Base-by-base conservation (phyloP, 2,329 filamentous ascomycete genomes). In the Alternaria atra region DNA sequence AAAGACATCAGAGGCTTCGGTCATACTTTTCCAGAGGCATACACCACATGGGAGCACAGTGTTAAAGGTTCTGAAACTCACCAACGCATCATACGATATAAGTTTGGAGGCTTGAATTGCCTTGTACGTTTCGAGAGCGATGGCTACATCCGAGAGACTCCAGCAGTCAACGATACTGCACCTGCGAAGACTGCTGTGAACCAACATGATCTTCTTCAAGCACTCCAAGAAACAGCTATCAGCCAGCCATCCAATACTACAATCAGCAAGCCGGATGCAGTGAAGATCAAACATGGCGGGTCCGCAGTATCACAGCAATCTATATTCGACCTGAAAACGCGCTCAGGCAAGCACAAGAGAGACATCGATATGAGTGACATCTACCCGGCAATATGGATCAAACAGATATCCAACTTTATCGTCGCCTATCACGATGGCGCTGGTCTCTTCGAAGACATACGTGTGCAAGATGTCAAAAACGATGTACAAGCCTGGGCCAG, bases 21-120 rank as follows among this genome's bases (percentile, higher is more conserved):
- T 0, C 89, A 91, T 66, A 83, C 86, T 0, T 92, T 92, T 64
- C 87, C 87, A 0, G 87, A 91, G 48, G 81, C 82, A 1, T 89
- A 91, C 68, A 92, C 90, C 0, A 86, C 82, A 0, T 91, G 89
- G 89, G 84, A 85, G 9, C 10, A 67, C 0, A 82, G 81, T 1
- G 84, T 87, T 0, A 82, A 80, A 46, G 80, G 81, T 0, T 91
- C 89, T 0, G 77, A 76, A 1, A 87, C 86, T 0, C 87, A 92
- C 61, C 89, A 92, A 69, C 82, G 89, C 2, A 69, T 91, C 7
- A 67, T 91, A 1, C 75, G 77, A 3, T 91, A 91, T 62, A 61
- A 77, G 0, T 86, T 92, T 65, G 87, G 80, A 0, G 84, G 80
- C 1, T 68, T 89, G 10, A 74, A 76, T 0, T 81, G 83, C 48